Evolutionary conservation across 1,284 basidiomycete genomes (phyloP), one percentile per base, ranked within the genome.

Genomic region (Pterulicium gracile): DNA sequence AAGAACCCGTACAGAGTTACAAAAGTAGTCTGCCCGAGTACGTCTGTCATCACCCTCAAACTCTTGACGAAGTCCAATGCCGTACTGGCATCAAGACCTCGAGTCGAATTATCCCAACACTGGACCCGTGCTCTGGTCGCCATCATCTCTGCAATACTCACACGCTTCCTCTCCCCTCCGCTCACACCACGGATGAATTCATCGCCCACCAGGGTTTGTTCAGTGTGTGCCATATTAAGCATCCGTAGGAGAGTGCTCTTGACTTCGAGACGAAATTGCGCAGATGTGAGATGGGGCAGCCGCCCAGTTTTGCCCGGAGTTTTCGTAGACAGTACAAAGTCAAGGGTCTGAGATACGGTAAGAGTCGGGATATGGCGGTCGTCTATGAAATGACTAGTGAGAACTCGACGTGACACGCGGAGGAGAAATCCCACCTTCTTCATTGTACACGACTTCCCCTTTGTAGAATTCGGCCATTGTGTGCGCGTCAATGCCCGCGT

Each of bases 141-240:
- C 74, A 93, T 81, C 73, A 85, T 86, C 65, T 93, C 90, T 3
- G 84, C 80, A 55, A 93, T 90, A 43, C 83, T 88, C 13, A 93
- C 88, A 54, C 90, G 87, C 62, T 89, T 90, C 24, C 82, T 72
- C 59, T 90, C 88, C 24, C 92, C 91, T 43, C 90, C 91, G 0
- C 83, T 86, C 2, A 93, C 81, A 50, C 90, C 91, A 14, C 89
- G 80, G 1, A 92, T 80, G 52, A 83, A 86, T 50, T 83, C 83
- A 58, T 91, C 80, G 2, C 91, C 91, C 36, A 94, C 88, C 2
- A 87, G 75, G 0, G 88, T 92, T 53, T 84, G 67, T 48, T 70
- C 68, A 0, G 85, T 89, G 56, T 81, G 85, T 3, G 73, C 69
- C 52, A 94, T 82, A 55, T 89, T 88, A 49, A 93, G 77, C 70